Evolutionary conservation across 75 land plant genomes (phyloP), one percentile per base, ranked within the genome.

Genomic region (Cunninghamia lanceolata): DNA sequence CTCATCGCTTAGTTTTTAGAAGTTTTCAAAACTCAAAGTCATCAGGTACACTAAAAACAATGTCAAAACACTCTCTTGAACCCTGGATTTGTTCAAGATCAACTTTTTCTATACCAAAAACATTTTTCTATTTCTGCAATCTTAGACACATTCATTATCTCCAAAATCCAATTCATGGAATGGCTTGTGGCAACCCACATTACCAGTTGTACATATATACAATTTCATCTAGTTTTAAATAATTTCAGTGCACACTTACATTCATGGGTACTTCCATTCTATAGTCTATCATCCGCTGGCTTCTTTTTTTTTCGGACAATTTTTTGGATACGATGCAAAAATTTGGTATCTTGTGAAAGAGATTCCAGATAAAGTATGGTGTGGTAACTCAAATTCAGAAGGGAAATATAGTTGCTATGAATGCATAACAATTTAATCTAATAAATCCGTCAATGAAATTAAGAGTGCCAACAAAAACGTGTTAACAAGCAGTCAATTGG

Each of bases 1-100:
- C 82, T 80, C 4, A n/a, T 10, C 47, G 47, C 82, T 40, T n/a
- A 2, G 9, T 42, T 79, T 43, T 2, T 47, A 79, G 82, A 79
- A 40, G 46, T 79, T 80, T 80, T 15, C 82, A 45, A 47, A 80
- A 32, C 82, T 43, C 32, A 80, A 80, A 80, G 45, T 45, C 82
- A 45, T n/a, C 28, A 80, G 82, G 82, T 80, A 80, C 50, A 45
- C 6, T 30, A 2, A 45, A 80, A 45, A 11, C 42, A 28, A 14
- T 52, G 15, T n/a, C 50, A 17, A 80, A 43, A 45, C n/a, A 4
- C n/a, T 80, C 34, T 39, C 28, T 8, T 38, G 19, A 78, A 39
- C 28, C 43, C 81, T 40, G 36, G n/a, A 28, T 43, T n/a, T 80
- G 34, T 34, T 38, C 50, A 9, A 30, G 2, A 45, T 25, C 82